Base-by-base conservation (phyloP, 1,139 yeast species). In the Kodamaea arcana region DNA sequence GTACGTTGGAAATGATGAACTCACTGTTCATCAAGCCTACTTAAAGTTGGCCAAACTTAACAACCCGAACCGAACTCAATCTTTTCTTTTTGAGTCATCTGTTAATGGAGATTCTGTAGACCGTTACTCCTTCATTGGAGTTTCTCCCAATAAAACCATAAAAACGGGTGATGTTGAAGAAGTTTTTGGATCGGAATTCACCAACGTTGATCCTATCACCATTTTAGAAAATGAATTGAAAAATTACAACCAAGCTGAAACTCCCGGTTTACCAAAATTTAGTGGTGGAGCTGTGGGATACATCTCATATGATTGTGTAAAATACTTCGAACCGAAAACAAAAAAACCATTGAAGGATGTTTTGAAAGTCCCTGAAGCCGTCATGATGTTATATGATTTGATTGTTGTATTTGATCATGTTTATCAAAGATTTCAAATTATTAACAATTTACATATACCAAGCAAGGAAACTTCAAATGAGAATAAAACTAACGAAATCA, bases 281-380 rank as follows among this genome's bases (percentile, higher is more conserved):
- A 80, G 92, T 50, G 98, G 99, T 36, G 99, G 98, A 44, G 97
- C 97, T 8, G 75, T 92, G 34, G 98, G 98, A 0, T 92, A 88
- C 54, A 80, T 92, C 31, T 86, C 97, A 0, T 92, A 92, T 52
- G 99, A 94, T 58, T 92, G 99, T 66, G 83, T 92, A 53, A 84
- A 87, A 53, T 92, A 92, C 60, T 92, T 92, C 51, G 98, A 92
- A 61, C 98, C 98, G 38, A 82, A 74, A 51, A 90, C 97, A 1
- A 37, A 72, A 40, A 75, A 87, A 47, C 75, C 74, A 7, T 68
- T 90, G 51, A 78, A 83, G 49, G 97, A 92, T 57, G 80, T 83
- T 1, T 64, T 92, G 48, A 63, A 83, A 41, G 73, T 92, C 11
- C 98, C 98, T 0, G 98, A 92, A 62, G 83, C 97, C 1, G 83